Evolutionary conservation across 805 yeast species (phyloP), one percentile per base, ranked within the genome.

Genomic region (Scheffersomyces coipomensis): DNA sequence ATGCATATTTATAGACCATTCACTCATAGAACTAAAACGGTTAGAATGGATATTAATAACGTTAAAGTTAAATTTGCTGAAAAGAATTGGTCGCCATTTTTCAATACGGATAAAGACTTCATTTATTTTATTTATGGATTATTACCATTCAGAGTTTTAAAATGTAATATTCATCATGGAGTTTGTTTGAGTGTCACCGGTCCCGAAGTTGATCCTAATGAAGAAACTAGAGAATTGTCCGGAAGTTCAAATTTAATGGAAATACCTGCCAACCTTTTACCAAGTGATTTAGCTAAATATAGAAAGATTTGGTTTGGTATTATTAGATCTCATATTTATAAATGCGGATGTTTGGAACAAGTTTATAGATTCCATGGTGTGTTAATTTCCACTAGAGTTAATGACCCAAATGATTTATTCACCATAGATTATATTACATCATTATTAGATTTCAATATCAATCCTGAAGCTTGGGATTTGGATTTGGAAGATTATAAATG

Each of bases 41-140:
- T n/a, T n/a, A n/a, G n/a, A n/a, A n/a, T n/a, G n/a, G n/a, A n/a
- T n/a, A n/a, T n/a, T n/a, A n/a, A n/a, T n/a, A n/a, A n/a, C n/a
- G n/a, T n/a, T n/a, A n/a, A n/a, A n/a, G n/a, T n/a, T n/a, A 34
- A 46, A 9, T 37, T 34, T 17, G 39, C 19, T 5, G 55, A 63
- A 39, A 68, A 68, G 43, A 68, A 68, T 47, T 68, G 74, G 74
- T 61, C 69, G 9, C 74, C 74, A 1, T 46, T 68, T 43, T 40
- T 62, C 5, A 59, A 60, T 36, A 6, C 44, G 58, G 45, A 48
- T 42, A 70, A 64, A 44, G 51, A 53, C 19, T 37, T 51, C 27
- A 43, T 67, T 27, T 48, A 55, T 37, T 54, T 65, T 19, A 55
- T 66, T 3, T 64, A 62, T 43, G 49, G 67, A 29, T 65, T 69